These are phyloP conservation scores for Akebia trifoliata DNA, from an alignment of 164 flowering plant species.

Conservation along the genomic window DNA sequence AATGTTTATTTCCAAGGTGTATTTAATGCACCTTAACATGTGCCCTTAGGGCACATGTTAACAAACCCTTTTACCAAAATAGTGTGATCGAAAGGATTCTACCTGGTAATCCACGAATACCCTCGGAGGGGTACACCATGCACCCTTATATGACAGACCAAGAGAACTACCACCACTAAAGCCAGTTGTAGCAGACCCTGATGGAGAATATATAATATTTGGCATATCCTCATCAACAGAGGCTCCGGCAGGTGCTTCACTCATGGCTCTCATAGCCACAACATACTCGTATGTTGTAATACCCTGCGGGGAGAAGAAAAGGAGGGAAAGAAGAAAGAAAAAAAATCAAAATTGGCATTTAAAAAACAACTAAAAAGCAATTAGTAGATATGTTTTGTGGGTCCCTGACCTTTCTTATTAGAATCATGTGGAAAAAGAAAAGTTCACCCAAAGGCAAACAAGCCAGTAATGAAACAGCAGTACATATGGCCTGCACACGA, in stretches of 20 bases:
- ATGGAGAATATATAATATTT: conserved; percentile 60
- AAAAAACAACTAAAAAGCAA: not conserved
- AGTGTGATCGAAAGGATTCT: conserved; percentile 1
- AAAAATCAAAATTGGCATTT: not conserved
- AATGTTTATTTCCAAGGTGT: too few relatives aligned
- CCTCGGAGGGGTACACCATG: conserved; percentile 97
- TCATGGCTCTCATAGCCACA: conserved; percentile 92
- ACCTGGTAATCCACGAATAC: conserved; percentile 97
- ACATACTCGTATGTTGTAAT: conserved; percentile 95
- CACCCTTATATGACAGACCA: conserved; percentile 82
- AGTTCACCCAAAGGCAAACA: conserved; percentile 90
- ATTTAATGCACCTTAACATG: too few relatives aligned
- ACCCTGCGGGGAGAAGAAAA: conserved; percentile 44
- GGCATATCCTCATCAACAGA: conserved; percentile 64
- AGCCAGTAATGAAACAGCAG: conserved; percentile 83
- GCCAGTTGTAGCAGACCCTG: conserved; percentile 91
- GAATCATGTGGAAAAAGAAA: conserved; percentile 92
- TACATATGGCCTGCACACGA: conserved; percentile 61
- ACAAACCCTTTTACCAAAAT: not conserved
- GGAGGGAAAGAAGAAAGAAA: not conserved
- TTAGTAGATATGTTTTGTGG: not conserved
- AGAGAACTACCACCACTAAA: conserved; percentile 91
- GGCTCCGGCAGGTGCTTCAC: conserved; percentile 73
- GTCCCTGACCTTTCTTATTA: conserved; percentile 79
- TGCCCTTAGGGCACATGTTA: not conserved